Base-by-base conservation (phyloP, 306 rosid genomes). In the Rosa persica region DNA sequence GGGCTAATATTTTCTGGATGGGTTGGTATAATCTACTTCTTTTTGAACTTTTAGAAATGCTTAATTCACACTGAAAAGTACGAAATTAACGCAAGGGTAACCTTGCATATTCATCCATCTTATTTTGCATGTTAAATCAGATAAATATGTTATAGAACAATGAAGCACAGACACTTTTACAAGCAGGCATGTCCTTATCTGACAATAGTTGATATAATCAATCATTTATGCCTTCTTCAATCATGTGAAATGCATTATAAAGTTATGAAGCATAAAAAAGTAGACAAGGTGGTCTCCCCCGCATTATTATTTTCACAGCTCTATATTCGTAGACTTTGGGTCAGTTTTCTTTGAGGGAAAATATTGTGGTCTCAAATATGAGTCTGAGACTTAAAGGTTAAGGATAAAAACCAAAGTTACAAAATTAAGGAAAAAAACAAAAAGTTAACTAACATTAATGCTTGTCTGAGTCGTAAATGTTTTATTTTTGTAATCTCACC, bases 181-280 rank as follows among this genome's bases (percentile, higher is more conserved):
- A 13, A 74, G 52, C 39, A 22, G 70, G 70, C 23, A 17, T 66
- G 70, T 0, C 70, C 70, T 17, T 66, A 47, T 64, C 68, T 64
- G 22, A 64, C 43, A 15, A 4, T 58, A 58, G 43, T 34, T 64
- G 68, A 64, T 34, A 30, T 52, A 52, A 52, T 52, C 22, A 52
- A 52, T 52, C 22, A 5, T 52, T 19, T 19, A 52, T 64, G 5
- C 12, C 1, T 30, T 64, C 8, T 64, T 64, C n/a, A 64, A 64
- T 34, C n/a, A 30, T 64, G 42, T 15, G 16, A 64, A 25, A 34
- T 64, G 42, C 34, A 22, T 6, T 5, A 30, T 22, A 23, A 58
- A 23, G 64, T 22, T 22, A 57, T 23, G 36, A 23, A 23, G 44
- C 70, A 34, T 65, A 34, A 17, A 66, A 30, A 12, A 34, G 8